Base-by-base conservation (phyloP, 2,329 filamentous ascomycete genomes). In the Ophiocordyceps camponoti-saundersi region DNA sequence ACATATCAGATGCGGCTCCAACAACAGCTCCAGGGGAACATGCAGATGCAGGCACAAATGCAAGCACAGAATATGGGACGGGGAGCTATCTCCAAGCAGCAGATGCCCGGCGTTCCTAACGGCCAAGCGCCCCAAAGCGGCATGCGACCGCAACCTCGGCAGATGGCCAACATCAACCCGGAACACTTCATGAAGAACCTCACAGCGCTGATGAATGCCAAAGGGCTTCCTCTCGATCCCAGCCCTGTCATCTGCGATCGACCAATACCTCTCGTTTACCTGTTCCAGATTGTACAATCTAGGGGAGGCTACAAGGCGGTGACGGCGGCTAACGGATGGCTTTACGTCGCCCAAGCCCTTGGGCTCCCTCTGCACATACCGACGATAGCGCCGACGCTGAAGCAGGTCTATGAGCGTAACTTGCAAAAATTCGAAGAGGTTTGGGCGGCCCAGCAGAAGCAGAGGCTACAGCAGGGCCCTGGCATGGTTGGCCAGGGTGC, bases 1-100 rank as follows among this genome's bases (percentile, higher is more conserved):
- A 66, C 82, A 44, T 90, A 93, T 57, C 85, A 93, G 55, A 84
- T 93, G 77, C 82, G 85, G 50, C 64, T 93, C 46, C 85, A 93
- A 56, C 78, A 82, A 48, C 85, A 89, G 56, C 73, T 83, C 40
- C 79, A 84, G 50, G 62, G 63, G 11, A 71, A 69, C 36, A 69
- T 73, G 57, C 68, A 72, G 45, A 68, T 69, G 60, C 62, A 62
- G 47, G 64, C 66, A 15, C 72, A 77, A 49, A 69, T 79, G 67
- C 75, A 75, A 52, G 53, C 58, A 15, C 64, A 65, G 49, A 55
- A 51, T 26, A 63, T 65, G 61, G 68, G 65, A 20, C 68, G 66
- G 47, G 72, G 62, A 47, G 71, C 73, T 66, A 72, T 77, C 66
- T 64, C 65, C 2, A 72, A 75, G 56, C 73, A 71, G 52, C 70